Conservation (phyloP, 495 filamentous ascomycete genomes). For the Podospora tetraspora region DNA sequence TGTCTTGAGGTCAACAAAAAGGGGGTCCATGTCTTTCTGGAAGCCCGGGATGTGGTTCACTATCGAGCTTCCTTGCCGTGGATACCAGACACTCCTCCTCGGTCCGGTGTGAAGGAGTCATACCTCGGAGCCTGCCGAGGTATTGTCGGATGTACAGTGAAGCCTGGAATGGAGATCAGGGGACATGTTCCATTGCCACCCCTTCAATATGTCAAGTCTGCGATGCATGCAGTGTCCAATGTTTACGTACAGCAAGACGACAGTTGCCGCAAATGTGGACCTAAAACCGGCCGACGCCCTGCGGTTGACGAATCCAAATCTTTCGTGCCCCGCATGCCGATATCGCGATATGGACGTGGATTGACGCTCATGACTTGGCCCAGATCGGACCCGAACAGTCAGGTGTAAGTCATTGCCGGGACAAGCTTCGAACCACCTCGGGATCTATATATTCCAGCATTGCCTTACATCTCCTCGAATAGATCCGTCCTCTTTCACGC, state of each 20-base stretch:
- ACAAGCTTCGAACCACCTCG: not conserved
- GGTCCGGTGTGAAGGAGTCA: not conserved
- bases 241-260: not conserved
- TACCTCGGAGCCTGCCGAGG: not conserved
- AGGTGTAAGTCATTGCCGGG: not conserved
- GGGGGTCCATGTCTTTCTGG: not conserved
- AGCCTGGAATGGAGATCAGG: not conserved
- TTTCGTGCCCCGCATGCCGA: slow-evolving; percentile 1
- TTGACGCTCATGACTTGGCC: not conserved
- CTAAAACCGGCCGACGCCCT: not conserved
- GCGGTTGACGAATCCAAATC: slow-evolving; percentile 5
- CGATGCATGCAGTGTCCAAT: not conserved
- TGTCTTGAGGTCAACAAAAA: not conserved
- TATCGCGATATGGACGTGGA: slow-evolving; percentile 1
- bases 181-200: not conserved
- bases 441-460: not conserved
- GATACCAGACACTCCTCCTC: not conserved
- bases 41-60: not conserved
- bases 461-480: not conserved
- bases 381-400: not conserved
- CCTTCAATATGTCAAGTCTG: not conserved
- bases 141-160: not conserved
- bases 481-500: not conserved
- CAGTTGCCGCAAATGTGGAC: not conserved
- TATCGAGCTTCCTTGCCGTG: not conserved